Conservation (phyloP, 1,284 basidiomycete genomes). For the Ustilago esculenta region DNA sequence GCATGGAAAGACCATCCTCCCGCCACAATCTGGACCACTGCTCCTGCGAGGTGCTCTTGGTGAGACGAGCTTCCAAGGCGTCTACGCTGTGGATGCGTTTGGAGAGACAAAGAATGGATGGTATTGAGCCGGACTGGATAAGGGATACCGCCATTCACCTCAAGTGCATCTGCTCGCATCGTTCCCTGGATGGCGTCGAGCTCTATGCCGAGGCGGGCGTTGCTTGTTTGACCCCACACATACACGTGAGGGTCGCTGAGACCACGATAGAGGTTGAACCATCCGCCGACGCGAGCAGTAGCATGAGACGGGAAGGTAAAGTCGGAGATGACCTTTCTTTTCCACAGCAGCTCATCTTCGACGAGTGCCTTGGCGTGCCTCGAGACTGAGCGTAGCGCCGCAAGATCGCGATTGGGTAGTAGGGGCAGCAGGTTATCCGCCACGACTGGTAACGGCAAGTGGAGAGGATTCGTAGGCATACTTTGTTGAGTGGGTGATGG, state of each 20-base stretch:
- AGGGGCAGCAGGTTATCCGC: conserved; percentile 34
- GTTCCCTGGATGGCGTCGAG: neutral
- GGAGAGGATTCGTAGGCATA: conserved; percentile 12
- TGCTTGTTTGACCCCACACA: conserved; percentile 37
- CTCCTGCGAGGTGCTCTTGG: no score
- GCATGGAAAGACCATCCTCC: conserved; percentile 53
- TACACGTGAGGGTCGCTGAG: conserved; percentile 35
- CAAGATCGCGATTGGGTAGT: conserved; percentile 27
- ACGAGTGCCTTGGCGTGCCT: conserved; percentile 10
- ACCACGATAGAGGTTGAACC: conserved; percentile 43
- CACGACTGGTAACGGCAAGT: conserved; percentile 30
- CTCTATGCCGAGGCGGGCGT: conserved; percentile 30
- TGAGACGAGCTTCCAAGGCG: no score
- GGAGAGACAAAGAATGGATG: no score
- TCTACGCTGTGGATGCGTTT: no score
- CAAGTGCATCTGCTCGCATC: neutral
- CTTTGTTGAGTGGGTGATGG: neutral
- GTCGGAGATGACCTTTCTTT: conserved; percentile 34
- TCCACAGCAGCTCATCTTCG: conserved; percentile 46
- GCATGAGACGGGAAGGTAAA: conserved; percentile 46
- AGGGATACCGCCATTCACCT: conserved; percentile 12
- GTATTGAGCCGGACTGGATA: conserved; percentile 28
- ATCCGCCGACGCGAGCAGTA: conserved; percentile 34
- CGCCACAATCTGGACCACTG: conserved; percentile 34
- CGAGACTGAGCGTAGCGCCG: conserved; percentile 20